Percentiles rank a stretch among this genome's conserved stretches.
Conservation (phyloP, 148 eudicot species). For the Persicaria tinctoria region DNA sequence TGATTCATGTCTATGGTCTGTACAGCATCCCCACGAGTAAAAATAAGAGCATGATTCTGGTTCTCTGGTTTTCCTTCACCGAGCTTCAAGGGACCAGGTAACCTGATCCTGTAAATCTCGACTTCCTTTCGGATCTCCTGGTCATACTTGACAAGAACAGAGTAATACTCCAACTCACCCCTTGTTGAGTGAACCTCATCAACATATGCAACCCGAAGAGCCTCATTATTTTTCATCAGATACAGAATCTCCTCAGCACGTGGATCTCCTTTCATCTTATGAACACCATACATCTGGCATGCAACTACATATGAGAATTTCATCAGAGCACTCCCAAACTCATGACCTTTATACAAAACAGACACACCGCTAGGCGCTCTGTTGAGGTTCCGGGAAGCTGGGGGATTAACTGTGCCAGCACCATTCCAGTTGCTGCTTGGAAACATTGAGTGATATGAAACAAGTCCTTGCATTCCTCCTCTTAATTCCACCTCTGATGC, state of each 20-base stretch:
- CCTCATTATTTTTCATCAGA: conserved; percentile 83
- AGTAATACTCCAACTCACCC: conserved; percentile 58
- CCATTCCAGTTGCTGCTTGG: conserved; percentile 30
- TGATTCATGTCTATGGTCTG: conserved; percentile 98
- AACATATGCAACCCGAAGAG: conserved; percentile 94
- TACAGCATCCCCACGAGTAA: conserved; percentile 90
- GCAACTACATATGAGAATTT: conserved; percentile 85
- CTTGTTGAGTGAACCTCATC: conserved; percentile 61
- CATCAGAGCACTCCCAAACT: conserved; percentile 74
- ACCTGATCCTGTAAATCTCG: conserved; percentile 70
- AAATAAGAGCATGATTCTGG: conserved; percentile 91
- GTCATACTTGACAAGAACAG: conserved; percentile 91
- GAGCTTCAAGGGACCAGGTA: conserved; percentile 84
- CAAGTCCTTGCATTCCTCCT: conserved; percentile 45
- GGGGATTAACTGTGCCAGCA: conserved; percentile 17
- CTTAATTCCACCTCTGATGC: conserved; percentile 83
- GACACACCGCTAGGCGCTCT: conserved; percentile 57
- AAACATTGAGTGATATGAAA: conserved; percentile 39
- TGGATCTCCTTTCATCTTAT: conserved; percentile 56
- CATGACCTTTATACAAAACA: conserved; percentile 55
- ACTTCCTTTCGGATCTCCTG: conserved; percentile 62
- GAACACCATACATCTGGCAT: conserved; percentile 81
- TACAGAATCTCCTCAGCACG: conserved; percentile 82
- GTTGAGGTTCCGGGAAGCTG: conserved; percentile 33
- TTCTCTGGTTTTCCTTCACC: conserved; percentile 98